Evolutionary conservation across 2,329 filamentous ascomycete genomes (phyloP).

Genomic region (Metarhizium album): DNA sequence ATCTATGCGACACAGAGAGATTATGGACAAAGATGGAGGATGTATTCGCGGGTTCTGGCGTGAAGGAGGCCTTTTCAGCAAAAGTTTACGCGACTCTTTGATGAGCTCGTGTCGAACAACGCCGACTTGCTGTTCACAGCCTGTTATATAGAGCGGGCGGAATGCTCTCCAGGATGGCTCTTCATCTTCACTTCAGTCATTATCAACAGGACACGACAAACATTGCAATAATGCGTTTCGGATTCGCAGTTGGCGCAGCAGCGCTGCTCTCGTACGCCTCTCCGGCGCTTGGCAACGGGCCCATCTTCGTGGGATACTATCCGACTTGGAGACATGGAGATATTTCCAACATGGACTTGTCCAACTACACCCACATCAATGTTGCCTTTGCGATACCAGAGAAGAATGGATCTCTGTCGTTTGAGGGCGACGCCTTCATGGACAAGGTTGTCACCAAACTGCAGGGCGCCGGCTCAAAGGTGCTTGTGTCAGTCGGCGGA

Average conservation of each 20-base stretch:
- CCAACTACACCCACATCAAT: conserved; percentile 8
- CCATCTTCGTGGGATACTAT: conserved; percentile 4
- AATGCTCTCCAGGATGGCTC: too few species aligned
- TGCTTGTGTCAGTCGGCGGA: conserved; percentile 6
- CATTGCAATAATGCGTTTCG: background rate
- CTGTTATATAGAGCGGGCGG: too few species aligned
- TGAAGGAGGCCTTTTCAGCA: too few species aligned
- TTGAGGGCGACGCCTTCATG: conserved; percentile 3
- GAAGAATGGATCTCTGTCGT: background rate
- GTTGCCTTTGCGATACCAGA: conserved; percentile 7
- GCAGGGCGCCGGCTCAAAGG: conserved; percentile 5
- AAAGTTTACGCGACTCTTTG: too few species aligned
- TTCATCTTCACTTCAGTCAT: too few species aligned
- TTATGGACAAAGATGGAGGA: too few species aligned
- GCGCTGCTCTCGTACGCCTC: background rate
- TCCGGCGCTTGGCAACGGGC: background rate
- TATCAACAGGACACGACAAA: too few species aligned
- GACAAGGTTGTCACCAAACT: background rate
- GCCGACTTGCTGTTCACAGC: too few species aligned
- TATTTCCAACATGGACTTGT: conserved; percentile 2
- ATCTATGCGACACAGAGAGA: too few species aligned
- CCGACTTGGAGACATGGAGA: conserved; percentile 3
- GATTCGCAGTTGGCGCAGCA: background rate
- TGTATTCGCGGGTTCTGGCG: too few species aligned
- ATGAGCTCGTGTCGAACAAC: too few species aligned